Evolutionary conservation across 2,329 filamentous ascomycete species (phyloP).

Genomic region (Penicillium sp.): DNA sequence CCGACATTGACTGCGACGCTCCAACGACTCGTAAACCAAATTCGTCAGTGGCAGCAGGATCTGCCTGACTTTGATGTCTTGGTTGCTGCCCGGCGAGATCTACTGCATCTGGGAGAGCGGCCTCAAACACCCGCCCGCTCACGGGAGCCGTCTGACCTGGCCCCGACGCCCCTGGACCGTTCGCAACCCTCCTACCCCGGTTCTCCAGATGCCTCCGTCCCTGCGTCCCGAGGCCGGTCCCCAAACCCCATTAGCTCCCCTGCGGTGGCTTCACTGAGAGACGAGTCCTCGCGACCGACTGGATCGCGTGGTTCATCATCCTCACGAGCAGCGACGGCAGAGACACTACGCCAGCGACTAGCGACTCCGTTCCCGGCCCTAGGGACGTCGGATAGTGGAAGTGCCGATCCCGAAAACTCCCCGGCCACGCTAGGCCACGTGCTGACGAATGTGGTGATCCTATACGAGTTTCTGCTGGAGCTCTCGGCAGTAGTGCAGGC

Average conservation of each 20-base stretch:
- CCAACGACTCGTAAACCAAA: slow-evolving; percentile 58
- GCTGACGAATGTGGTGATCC: slow-evolving; percentile 71
- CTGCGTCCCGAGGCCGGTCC: slow-evolving; percentile 18
- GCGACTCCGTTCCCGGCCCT: slow-evolving; percentile 29
- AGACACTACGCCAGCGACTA: slow-evolving; percentile 34
- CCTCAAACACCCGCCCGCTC: slow-evolving; percentile 16
- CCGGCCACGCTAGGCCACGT: slow-evolving; percentile 69
- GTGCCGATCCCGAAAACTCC: slow-evolving; percentile 28
- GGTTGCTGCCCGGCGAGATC: slow-evolving; percentile 54
- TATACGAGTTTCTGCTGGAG: slow-evolving; percentile 77
- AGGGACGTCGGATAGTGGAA: slow-evolving; percentile 8
- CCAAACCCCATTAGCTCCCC: slow-evolving; percentile 9
- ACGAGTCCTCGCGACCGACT: slow-evolving; percentile 20
- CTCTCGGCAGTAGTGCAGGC: slow-evolving; percentile 70
- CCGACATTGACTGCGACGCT: slow-evolving; percentile 53
- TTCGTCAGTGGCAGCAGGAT: slow-evolving; percentile 57
- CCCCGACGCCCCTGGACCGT: slow-evolving; percentile 16
- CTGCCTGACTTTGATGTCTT: slow-evolving; percentile 70
- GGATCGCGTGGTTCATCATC: slow-evolving; percentile 26
- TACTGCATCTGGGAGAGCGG: slow-evolving; percentile 36
- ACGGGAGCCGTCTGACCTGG: slow-evolving; percentile 21
- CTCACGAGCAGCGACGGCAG: slow-evolving; percentile 24
- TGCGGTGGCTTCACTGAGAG: slow-evolving; percentile 19
- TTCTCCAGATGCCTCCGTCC: slow-evolving; percentile 16
- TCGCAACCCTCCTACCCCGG: slow-evolving; percentile 17